Evolutionary conservation across 345 rosid species (phyloP), one percentile per base, ranked within the genome.

Genomic region (Odontarrhena argentea): DNA sequence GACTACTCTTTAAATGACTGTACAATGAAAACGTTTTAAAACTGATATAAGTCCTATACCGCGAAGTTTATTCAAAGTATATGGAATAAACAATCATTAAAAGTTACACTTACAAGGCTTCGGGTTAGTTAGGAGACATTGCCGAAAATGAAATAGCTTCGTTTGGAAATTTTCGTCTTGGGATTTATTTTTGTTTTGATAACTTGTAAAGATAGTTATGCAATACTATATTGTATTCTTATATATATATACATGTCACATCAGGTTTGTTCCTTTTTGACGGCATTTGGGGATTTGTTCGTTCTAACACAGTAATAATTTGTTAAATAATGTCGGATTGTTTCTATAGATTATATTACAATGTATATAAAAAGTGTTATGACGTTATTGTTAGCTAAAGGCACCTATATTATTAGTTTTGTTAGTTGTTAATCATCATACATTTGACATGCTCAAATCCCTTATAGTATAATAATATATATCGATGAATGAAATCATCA

Each of bases 91-190:
- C 49, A 74, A 74, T 63, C 70, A 80, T 76, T 69, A 53, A 66
- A 74, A 73, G 50, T 66, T 73, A 70, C 76, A 46, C 6, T 15
- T 67, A 80, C 59, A 81, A 58, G 73, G 44, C 71, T 69, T 78
- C 60, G 55, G 48, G 77, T 83, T 83, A 66, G 82, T 81, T 83
- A 81, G 75, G 78, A 65, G 53, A 65, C 61, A 73, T 43, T 63
- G 40, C 28, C 82, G 87, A 82, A 76, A 82, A 78, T 67, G 88
- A 85, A 63, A 77, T 84, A 74, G 74, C 82, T 82, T 82, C 66
- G 80, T 73, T 58, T 66, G 28, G 13, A 61, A 22, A 68, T 28
- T 51, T 55, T 57, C 22, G 12, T 45, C 34, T 14, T 55, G 62
- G 68, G 48, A 34, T 49, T 65, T 43, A 9, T 35, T 55, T 28